These are phyloP conservation scores for Geranium brycei DNA, from an alignment of 345 rosid genomes.

Conservation along the genomic window DNA sequence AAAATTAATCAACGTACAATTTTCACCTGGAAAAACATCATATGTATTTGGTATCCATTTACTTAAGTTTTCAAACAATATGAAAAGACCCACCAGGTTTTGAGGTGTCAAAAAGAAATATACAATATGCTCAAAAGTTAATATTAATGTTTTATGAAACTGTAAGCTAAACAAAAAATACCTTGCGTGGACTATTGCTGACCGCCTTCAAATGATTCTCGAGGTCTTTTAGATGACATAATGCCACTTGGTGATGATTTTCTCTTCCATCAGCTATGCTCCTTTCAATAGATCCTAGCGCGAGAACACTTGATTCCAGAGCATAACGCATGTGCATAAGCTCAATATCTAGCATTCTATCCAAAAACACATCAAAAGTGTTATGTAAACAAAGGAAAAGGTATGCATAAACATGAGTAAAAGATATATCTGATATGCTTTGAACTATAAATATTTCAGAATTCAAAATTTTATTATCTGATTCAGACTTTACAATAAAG, in stretches of 20 bases:
- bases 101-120: no score
- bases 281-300: constrained; percentile 57
- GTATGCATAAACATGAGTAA: not conserved
- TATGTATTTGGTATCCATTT: not conserved
- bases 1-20: no score
- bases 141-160: not conserved
- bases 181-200: constrained; percentile 78
- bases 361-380: not conserved
- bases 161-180: constrained; percentile 9
- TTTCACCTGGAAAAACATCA: not conserved
- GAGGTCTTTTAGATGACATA: constrained; percentile 61
- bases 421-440: not conserved
- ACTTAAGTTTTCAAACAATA: not conserved
- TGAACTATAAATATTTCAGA: not conserved
- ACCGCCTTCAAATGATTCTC: constrained; percentile 67
- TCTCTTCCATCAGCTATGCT: constrained; percentile 35
- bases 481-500: not conserved
- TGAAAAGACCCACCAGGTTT: no score
- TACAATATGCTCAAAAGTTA: no score
- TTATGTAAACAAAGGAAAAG: not conserved
- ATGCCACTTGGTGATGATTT: constrained; percentile 35
- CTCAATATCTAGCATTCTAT: constrained; percentile 88
- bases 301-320: constrained; percentile 70
- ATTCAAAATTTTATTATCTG: no score
- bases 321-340: constrained; percentile 96